Evolutionary conservation across 1,139 yeast genomes (phyloP), one percentile per base, ranked within the genome.

Genomic region (Hansenula sp.): DNA sequence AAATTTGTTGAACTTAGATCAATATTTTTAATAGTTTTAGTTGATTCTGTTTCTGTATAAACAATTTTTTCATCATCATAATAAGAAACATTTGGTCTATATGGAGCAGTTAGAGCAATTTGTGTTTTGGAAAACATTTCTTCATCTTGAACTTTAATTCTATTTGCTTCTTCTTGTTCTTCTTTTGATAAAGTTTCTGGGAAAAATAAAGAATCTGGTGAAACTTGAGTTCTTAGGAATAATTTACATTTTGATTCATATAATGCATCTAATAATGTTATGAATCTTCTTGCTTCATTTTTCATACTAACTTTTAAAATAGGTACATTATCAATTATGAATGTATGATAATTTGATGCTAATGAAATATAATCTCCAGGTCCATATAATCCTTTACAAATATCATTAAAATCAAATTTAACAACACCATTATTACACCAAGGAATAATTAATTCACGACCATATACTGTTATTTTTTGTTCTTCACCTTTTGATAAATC

Each of bases 351-450:
- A 21, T 67, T 66, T 0, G 87, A 76, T 0, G 89, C 82, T 31
- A 82, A 56, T 0, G 87, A 76, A 37, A 83, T 81, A 52, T 79
- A 82, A 53, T 83, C 90, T 2, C 85, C 80, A 0, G 87, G 75
- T 0, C 86, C 82, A 47, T 68, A 73, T 9, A 77, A 61, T 3
- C 79, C 78, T 37, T 66, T 71, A 52, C 88, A 80, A n/a, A 82
- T 67, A 36, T 78, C 68, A 3, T 61, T 61, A 50, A 78, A 82
- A 32, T 71, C 75, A 43, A 80, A 67, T 46, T 63, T 68, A 24
- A 79, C 83, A 6, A 67, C 61, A 0, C 72, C 68, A 1, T 67
- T 52, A 26, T 61, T 60, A 3, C 72, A 68, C 50, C 65, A 56
- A 0, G 83, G 82, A 3, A 82, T 60, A 1, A 47, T 41, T 0